Conservation (phyloP, 352 stramenopile genomes). For the Hyaloperonospora brassicae region DNA sequence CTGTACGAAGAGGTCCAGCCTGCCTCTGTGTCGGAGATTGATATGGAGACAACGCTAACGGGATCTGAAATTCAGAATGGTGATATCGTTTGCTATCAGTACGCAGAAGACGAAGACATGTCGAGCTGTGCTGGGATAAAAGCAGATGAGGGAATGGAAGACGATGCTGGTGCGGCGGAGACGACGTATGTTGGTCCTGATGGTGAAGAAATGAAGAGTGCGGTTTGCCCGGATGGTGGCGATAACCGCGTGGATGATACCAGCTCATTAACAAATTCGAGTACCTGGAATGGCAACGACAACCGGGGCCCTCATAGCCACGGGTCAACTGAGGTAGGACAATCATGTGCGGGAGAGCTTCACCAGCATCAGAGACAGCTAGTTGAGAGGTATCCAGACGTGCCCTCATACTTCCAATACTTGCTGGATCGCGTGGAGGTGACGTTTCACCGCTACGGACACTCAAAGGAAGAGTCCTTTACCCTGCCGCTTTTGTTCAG, state of each 20-base stretch:
- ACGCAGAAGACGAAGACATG: conserved; percentile 29
- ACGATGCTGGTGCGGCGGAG: conserved; percentile 22
- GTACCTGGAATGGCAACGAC: conserved; percentile 9
- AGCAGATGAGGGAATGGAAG: conserved; percentile 11
- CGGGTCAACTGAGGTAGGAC: conserved; percentile 8
- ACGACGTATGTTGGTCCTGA: conserved; percentile 21
- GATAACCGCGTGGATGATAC: conserved; percentile 9
- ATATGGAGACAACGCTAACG: conserved; percentile 36
- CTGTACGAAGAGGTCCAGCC: conserved; percentile 80
- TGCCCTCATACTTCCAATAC: conserved; percentile 77
- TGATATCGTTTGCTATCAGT: conserved; percentile 82
- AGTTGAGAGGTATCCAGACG: conserved; percentile 52
- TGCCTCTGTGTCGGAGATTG: conserved; percentile 44
- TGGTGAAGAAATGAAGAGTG: conserved; percentile 22
- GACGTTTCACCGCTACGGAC: conserved; percentile 46
- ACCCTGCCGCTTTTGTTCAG: conserved; percentile 51
- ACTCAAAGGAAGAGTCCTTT: conserved; percentile 43
- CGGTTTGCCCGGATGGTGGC: conserved; percentile 14
- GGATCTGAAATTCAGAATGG: conserved; percentile 67
- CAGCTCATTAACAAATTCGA: conserved; percentile 8
- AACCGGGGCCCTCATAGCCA: conserved; percentile 16
- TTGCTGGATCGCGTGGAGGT: conserved; percentile 76
- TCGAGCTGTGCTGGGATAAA: conserved; percentile 15
- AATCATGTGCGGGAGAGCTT: conserved; percentile 5
- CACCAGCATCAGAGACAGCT: conserved; percentile 2